Evolutionary conservation across 1,284 basidiomycete species (phyloP).

Genomic region (Naganishia sp.): DNA sequence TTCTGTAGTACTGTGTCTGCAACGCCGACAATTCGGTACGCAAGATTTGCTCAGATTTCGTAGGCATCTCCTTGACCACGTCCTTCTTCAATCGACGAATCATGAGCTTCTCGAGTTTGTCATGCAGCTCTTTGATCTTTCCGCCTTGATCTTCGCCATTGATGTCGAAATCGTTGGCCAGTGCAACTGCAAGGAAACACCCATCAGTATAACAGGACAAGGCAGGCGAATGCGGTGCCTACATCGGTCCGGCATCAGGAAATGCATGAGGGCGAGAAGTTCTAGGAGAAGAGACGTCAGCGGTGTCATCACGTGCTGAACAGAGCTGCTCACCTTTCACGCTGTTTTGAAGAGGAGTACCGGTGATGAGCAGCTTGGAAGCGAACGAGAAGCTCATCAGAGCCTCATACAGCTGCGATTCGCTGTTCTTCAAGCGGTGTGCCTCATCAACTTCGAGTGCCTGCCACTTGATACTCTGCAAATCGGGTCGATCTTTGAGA

Average conservation of each 20-base stretch:
- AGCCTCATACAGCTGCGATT: conserved; percentile 95
- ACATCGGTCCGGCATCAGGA: conserved; percentile 98
- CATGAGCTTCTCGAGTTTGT: conserved; percentile 93
- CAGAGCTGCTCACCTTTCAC: conserved; percentile 74
- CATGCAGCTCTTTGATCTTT: conserved; percentile 93
- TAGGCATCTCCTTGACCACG: conserved; percentile 94
- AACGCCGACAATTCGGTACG: conserved; percentile 97
- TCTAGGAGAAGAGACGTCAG: conserved; percentile 60
- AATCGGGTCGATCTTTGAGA: conserved; percentile 83
- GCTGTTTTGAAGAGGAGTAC: conserved; percentile 98
- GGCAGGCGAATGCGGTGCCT: conserved; percentile 45
- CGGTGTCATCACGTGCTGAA: background rate
- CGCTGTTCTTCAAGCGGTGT: conserved; percentile 96
- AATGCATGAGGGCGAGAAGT: conserved; percentile 94
- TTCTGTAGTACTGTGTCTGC: conserved; percentile 99
- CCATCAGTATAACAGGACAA: conserved; percentile 31
- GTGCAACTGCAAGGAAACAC: conserved; percentile 59
- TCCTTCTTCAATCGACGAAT: conserved; percentile 92
- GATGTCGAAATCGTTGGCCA: conserved; percentile 93
- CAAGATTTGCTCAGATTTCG: conserved; percentile 96
- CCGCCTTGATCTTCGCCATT: conserved; percentile 87
- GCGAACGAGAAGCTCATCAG: conserved; percentile 84
- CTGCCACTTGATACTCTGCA: conserved; percentile 96
- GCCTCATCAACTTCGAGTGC: conserved; percentile 96
- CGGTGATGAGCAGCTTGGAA: conserved; percentile 94